A percentile compares a stretch with the other conserved stretches of the same genome.
phyloP scores from a whole-genome alignment of 2,329 filamentous ascomycete species.

The Fusarium sp. region DNA sequence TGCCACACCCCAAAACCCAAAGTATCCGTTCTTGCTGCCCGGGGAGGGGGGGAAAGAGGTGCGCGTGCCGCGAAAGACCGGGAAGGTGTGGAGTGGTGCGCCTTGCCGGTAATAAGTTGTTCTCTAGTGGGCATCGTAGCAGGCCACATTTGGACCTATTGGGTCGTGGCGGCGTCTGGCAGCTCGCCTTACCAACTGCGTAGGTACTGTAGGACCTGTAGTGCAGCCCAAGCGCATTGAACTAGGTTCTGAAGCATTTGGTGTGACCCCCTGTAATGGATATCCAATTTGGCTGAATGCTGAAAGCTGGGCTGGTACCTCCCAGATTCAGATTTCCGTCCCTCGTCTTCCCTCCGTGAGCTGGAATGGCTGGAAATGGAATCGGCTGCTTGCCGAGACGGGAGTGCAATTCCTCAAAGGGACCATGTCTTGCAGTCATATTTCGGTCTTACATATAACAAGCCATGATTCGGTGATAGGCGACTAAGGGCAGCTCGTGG shows the following conservation, averaged over 20 bases:
- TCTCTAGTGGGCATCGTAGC: conserved; percentile 2
- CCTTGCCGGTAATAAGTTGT: conserved; percentile 30
- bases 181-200: conserved; percentile 26
- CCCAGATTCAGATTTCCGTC: conserved; percentile 16
- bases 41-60: conserved; percentile 21
- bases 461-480: background rate
- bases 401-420: conserved; percentile 12
- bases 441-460: conserved; percentile 19
- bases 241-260: background rate
- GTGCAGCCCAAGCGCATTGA: conserved; percentile 15
- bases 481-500: conserved; percentile 17
- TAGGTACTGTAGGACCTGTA: conserved; percentile 19
- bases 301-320: conserved; percentile 4
- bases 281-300: conserved; percentile 32
- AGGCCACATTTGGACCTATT: conserved; percentile 5
- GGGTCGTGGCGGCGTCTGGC: conserved; percentile 21
- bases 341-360: conserved; percentile 12
- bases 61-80: conserved; percentile 37
- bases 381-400: conserved; percentile 5
- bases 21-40: conserved; percentile 17
- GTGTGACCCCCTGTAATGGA: conserved; percentile 18
- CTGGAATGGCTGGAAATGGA: conserved; percentile 35
- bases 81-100: conserved; percentile 27
- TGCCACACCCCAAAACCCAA: conserved; percentile 20
- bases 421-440: conserved; percentile 38